These are phyloP conservation scores for Arabidopsis hybrid DNA, from an alignment of 441 rosid species.

Conservation along the genomic window DNA sequence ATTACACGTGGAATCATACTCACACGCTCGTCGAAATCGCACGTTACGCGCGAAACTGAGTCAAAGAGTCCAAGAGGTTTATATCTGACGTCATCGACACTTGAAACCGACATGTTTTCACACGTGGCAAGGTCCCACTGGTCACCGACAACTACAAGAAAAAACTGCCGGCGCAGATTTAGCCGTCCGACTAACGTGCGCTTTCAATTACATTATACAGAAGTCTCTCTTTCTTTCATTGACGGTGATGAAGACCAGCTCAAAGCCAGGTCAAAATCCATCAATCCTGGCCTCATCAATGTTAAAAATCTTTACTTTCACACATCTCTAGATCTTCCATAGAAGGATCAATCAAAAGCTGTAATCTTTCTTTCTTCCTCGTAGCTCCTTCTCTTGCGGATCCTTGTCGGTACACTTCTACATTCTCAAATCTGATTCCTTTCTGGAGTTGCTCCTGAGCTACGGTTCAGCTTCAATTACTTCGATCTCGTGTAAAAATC, in stretches of 20 bases:
- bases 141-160: constrained; percentile 66
- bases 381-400: constrained; percentile 36
- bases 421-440: constrained; percentile 26
- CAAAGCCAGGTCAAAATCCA: constrained; percentile 27
- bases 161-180: constrained; percentile 44
- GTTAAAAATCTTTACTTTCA: background rate
- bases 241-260: constrained; percentile 45
- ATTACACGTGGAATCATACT: constrained; percentile 26
- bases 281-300: constrained; percentile 7
- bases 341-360: constrained; percentile 15
- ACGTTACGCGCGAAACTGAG: constrained; percentile 21
- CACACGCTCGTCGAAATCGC: constrained; percentile 28
- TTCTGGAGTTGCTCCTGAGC: constrained; percentile 10
- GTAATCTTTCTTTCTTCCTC: constrained; percentile 4
- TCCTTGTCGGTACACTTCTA: constrained; percentile 39
- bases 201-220: constrained; percentile 11
- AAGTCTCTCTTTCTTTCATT: background rate
- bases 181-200: constrained; percentile 46
- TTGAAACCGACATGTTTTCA: constrained; percentile 28
- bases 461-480: constrained; percentile 28
- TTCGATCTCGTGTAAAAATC: constrained; percentile 4
- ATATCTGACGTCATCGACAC: constrained; percentile 18
- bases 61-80: constrained; percentile 10
- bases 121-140: constrained; percentile 62
- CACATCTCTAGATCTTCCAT: constrained; percentile 31